phyloP scores from a whole-genome alignment of 331 rosid genomes.

The Stylosanthes scabra region DNA sequence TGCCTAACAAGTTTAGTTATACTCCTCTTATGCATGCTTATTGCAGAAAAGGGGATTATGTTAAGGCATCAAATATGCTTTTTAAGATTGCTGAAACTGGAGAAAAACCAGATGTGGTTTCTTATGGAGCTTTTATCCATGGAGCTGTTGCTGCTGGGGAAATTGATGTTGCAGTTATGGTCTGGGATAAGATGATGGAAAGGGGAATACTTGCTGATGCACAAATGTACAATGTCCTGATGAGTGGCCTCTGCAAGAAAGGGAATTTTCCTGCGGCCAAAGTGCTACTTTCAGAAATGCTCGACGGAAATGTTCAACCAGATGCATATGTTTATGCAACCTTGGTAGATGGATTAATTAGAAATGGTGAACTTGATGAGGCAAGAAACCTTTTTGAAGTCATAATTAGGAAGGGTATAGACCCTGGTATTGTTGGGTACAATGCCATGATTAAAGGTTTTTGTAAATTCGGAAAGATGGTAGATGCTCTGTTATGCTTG shows the following conservation, averaged over 20 bases:
- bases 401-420: slow-evolving; percentile 54
- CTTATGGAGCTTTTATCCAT: slow-evolving; percentile 80
- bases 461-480: slow-evolving; percentile 81
- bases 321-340: slow-evolving; percentile 83
- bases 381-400: slow-evolving; percentile 64
- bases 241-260: slow-evolving; percentile 80
- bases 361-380: slow-evolving; percentile 63
- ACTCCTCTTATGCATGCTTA: slow-evolving; percentile 70
- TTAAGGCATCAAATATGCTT: slow-evolving; percentile 66
- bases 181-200: slow-evolving; percentile 71
- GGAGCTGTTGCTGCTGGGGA: slow-evolving; percentile 70
- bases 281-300: slow-evolving; percentile 76
- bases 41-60: slow-evolving; percentile 67
- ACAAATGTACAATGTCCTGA: slow-evolving; percentile 77
- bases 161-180: slow-evolving; percentile 65
- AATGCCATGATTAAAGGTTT: slow-evolving; percentile 89
- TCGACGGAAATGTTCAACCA: slow-evolving; percentile 64
- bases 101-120: slow-evolving; percentile 66
- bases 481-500: slow-evolving; percentile 64
- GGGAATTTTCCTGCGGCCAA: slow-evolving; percentile 75
- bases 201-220: slow-evolving; percentile 79
- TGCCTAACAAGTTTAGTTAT: slow-evolving; percentile 62
- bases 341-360: slow-evolving; percentile 73
- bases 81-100: slow-evolving; percentile 71
- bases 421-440: slow-evolving; percentile 75